Evolutionary conservation across 108 stramenopile species (phyloP).

Genomic region (Nitzschia palea): DNA sequence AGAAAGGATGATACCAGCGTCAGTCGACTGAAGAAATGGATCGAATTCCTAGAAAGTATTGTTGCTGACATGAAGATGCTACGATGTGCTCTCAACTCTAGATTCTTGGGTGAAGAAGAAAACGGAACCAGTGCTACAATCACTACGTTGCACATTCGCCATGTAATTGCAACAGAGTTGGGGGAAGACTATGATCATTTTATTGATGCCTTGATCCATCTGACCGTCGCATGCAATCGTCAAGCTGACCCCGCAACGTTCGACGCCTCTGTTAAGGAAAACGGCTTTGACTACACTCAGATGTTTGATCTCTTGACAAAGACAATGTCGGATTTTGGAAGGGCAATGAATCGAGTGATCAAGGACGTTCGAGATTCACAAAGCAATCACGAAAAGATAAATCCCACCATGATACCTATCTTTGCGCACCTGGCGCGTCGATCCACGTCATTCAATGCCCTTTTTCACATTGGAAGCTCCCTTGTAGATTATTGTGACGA

Average conservation of each 20-base stretch:
- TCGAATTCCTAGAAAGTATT: constrained; percentile 23
- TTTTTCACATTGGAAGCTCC: constrained; percentile 21
- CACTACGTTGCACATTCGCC: constrained; percentile 21
- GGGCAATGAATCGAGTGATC: neutral
- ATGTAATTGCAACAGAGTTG: constrained; percentile 22
- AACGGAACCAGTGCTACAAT: constrained; percentile 4
- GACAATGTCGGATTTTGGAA: constrained; percentile 2
- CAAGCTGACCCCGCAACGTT: constrained; percentile 6
- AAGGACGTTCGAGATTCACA: neutral
- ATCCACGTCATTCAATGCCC: constrained; percentile 23
- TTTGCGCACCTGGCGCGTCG: constrained; percentile 31
- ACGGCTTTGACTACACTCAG: neutral
- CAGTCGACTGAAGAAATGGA: constrained; percentile 5
- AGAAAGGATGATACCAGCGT: neutral
- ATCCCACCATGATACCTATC: constrained; percentile 20
- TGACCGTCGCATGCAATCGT: constrained; percentile 3
- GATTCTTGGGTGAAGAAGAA: constrained; percentile 40
- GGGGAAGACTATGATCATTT: constrained; percentile 22
- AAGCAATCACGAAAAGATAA: constrained; percentile 19
- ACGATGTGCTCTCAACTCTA: constrained; percentile 25
- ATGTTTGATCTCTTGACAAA: constrained; percentile 12
- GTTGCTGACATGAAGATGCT: constrained; percentile 36
- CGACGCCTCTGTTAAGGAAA: too few relatives aligned
- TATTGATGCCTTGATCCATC: constrained; percentile 22
- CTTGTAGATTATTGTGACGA: constrained; percentile 3